Evolutionary conservation across 2,329 filamentous ascomycete species (phyloP), one percentile per base, ranked within the genome.

Genomic region (Colletotrichum lupini): DNA sequence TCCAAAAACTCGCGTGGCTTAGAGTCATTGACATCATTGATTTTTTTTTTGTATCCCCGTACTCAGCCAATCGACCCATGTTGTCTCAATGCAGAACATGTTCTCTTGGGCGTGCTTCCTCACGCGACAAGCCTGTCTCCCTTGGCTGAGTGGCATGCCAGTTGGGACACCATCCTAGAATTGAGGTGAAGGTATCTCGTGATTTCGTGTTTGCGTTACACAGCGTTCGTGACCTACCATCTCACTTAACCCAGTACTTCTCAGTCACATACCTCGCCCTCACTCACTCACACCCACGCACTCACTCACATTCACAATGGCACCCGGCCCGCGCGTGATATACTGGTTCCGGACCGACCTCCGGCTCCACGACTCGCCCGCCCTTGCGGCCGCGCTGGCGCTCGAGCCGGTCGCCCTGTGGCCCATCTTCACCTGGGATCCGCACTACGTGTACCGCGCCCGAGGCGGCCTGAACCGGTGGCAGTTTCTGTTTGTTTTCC

Each of bases 301-400:
- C 19, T 49, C 42, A 11, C 42, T 49, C 37, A n/a, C 42, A 49
- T n/a, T n/a, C 52, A 69, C 52, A 24, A 63, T 69, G 70, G 26
- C 67, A 24, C 8, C 70, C 52, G 26, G 63, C 57, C 72, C 74
- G 14, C 74, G 74, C 19, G 92, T 95, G 2, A 87, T 95, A 42
- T 94, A 94, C 80, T 95, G 93, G 93, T 94, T 94, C 78, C 89
- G 93, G 67, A 95, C 93, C 6, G 93, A 95, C 79, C 85, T 95
- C 12, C 91, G 93, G 24, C 88, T 95, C 2, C 93, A 95, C 82
- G 93, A 95, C 81, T 94, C 92, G 0, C 93, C 93, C 9, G 93
- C 92, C 1, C 84, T 95, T 30, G 88, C 91, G 79, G 92, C 92
- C 2, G 93, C 93, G 0, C 82, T 95, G 8, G 91, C 93, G 71